Evolutionary conservation across 805 yeast genomes (phyloP), one percentile per base, ranked within the genome.

Genomic region (Hanseniaspora lindneri): DNA sequence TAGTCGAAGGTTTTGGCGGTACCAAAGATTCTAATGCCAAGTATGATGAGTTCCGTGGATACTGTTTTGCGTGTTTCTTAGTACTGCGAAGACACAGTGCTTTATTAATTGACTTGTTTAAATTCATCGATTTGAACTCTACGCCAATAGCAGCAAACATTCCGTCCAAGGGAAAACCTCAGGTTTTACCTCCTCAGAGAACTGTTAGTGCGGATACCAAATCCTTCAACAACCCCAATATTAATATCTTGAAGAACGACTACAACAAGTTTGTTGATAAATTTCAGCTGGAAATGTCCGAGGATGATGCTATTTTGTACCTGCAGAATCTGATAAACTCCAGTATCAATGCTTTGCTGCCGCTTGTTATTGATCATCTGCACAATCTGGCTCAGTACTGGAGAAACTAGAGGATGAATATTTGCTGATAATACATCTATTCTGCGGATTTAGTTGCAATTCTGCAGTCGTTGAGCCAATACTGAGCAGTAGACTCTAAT

Each of bases 1-100:
- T 92, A 16, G 83, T 92, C 36, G 98, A 92, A 55, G 97, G 96
- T 0, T 92, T 92, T 86, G 99, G 99, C 1, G 98, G 97, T 1
- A 74, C 85, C 44, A 46, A 46, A 23, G 43, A 46, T 16, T 73
- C 75, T 53, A 86, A 89, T 44, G 83, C 81, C 37, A 88, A 89
- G 61, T 92, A 84, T 63, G 78, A 79, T 54, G 76, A 82, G 53
- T 92, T 92, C 66, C 76, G 94, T 58, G 84, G 85, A 62, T 88
- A 88, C 65, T 92, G 99, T 60, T 92, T 88, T 66, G 89, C 92
- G 17, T 85, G 96, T 0, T 92, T 86, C 61, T 83, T 92, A 9
- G 89, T 94, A 4, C 68, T 92, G 53, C 71, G 99, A 51, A 82
- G 87, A 62, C 85, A 86, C 56, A 83, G 96, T 29, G 88, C 87